These are phyloP conservation scores for Gaertneriomyces semiglobifer DNA, from an alignment of 192 early-diverging fungal species.

Conservation along the genomic window DNA sequence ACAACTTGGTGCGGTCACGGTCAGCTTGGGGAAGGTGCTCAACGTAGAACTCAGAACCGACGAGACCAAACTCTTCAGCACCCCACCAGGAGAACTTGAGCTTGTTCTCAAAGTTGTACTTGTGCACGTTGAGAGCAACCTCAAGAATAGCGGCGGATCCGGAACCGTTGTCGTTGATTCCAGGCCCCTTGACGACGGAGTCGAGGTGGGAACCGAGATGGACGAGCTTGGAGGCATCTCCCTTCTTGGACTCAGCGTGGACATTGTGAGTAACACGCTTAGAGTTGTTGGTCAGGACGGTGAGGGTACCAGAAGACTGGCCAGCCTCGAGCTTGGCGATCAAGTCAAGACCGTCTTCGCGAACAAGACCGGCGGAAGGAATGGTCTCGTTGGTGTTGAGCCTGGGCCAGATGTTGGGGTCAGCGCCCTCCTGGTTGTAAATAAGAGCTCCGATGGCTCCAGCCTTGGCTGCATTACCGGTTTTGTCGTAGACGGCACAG, in stretches of 20 bases:
- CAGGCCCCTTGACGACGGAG: conserved; percentile 42
- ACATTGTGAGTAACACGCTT: conserved; percentile 27
- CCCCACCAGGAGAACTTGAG: conserved; percentile 41
- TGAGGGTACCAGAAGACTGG: not conserved
- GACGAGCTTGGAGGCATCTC: conserved; percentile 32
- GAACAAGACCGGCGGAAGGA: conserved; percentile 16
- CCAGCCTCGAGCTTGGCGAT: not conserved
- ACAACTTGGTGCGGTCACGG: conserved; percentile 28
- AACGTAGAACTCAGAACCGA: conserved; percentile 44
- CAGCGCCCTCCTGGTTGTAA: not conserved
- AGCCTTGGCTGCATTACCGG: conserved; percentile 17
- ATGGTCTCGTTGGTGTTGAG: not conserved
- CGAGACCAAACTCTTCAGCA: conserved; percentile 40
- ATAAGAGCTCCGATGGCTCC: conserved; percentile 31
- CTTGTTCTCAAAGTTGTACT: conserved; percentile 29
- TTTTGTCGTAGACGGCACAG: conserved; percentile 8
- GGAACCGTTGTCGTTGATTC: conserved; percentile 52
- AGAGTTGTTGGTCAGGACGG: not conserved
- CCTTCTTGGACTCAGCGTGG: conserved; percentile 31
- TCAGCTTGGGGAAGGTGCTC: conserved; percentile 29
- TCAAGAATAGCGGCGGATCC: conserved; percentile 42
- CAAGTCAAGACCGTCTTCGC: conserved; percentile 5
- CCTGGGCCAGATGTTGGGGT: not conserved
- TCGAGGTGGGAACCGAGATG: conserved; percentile 43
- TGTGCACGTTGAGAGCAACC: conserved; percentile 32